A percentile compares a stretch with the other conserved stretches of the same genome.
These are phyloP conservation scores for Croton setiger DNA, from an alignment of 441 rosid genomes.

Conservation along the genomic window DNA sequence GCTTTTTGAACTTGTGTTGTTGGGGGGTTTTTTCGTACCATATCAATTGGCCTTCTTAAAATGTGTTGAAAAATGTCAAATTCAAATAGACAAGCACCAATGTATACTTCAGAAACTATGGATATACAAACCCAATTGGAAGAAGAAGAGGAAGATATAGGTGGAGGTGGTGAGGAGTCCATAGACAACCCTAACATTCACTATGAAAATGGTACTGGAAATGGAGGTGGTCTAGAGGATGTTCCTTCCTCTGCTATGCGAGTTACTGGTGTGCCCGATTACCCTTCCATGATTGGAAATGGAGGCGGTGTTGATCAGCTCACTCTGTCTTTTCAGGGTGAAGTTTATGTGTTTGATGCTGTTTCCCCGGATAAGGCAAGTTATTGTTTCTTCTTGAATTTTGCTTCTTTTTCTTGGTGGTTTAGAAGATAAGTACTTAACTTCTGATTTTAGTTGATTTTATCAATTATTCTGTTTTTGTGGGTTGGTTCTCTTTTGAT, in stretches of 20 bases:
- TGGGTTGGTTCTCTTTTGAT: not conserved
- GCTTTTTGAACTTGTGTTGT: not conserved
- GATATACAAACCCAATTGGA: slow-evolving; percentile 21
- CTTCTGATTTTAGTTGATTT: slow-evolving; percentile 6
- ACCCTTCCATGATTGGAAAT: slow-evolving; percentile 23
- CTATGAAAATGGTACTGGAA: slow-evolving; percentile 27
- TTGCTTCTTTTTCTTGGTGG: not conserved
- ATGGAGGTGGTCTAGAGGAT: slow-evolving; percentile 26
- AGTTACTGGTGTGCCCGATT: slow-evolving; percentile 25
- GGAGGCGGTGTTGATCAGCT: slow-evolving; percentile 56
- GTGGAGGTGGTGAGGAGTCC: slow-evolving; percentile 33
- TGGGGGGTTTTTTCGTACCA: not conserved
- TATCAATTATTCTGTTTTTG: slow-evolving; percentile 1
- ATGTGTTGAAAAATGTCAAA: slow-evolving; percentile 26
- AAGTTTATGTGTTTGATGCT: slow-evolving; percentile 79
- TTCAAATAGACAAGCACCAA: slow-evolving; percentile 22
- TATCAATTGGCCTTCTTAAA: not conserved
- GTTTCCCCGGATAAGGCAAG: slow-evolving; percentile 80
- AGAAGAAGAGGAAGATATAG: slow-evolving; percentile 31
- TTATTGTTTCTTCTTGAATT: not conserved
- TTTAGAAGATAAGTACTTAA: not conserved
- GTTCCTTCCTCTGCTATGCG: slow-evolving; percentile 24
- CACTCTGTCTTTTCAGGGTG: slow-evolving; percentile 83
- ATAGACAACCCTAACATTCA: slow-evolving; percentile 30
- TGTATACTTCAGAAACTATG: slow-evolving; percentile 29